These are phyloP conservation scores for Sarcomyxa edulis DNA, from an alignment of 768 basidiomycete genomes.

Conservation along the genomic window DNA sequence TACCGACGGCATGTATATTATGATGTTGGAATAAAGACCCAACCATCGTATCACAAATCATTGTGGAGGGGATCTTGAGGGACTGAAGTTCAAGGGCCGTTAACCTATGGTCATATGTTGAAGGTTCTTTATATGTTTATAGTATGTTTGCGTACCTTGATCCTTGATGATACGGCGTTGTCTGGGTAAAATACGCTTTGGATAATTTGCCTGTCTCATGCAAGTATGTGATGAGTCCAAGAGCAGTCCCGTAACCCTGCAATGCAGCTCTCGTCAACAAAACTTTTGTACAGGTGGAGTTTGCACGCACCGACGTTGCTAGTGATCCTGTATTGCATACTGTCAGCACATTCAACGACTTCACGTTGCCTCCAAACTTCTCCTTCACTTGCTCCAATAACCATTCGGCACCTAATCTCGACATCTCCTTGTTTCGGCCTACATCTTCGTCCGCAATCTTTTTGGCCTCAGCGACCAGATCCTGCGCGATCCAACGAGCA, in stretches of 20 bases:
- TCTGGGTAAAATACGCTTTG: constrained; percentile 90
- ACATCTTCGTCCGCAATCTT: constrained; percentile 85
- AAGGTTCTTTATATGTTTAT: not conserved
- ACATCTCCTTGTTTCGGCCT: constrained; percentile 81
- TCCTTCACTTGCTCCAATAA: constrained; percentile 47
- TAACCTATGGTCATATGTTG: constrained; percentile 28
- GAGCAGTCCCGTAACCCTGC: constrained; percentile 94
- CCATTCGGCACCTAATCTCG: constrained; percentile 84
- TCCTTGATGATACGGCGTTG: constrained; percentile 92
- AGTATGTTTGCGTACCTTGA: constrained; percentile 44
- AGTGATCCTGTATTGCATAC: constrained; percentile 98
- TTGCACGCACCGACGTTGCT: constrained; percentile 75
- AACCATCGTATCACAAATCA: constrained; percentile 98
- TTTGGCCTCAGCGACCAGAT: constrained; percentile 66
- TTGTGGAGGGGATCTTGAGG: constrained; percentile 77
- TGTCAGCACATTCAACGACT: constrained; percentile 75
- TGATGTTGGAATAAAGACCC: constrained; percentile 91
- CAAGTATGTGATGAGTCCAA: constrained; percentile 90
- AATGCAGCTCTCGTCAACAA: too few relatives aligned
- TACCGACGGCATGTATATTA: constrained; percentile 76
- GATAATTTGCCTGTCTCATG: constrained; percentile 73
- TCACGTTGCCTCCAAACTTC: constrained; percentile 25
- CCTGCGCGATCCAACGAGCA: constrained; percentile 44
- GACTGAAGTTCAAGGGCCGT: constrained; percentile 88
- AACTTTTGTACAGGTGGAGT: not conserved